Percentiles rank a stretch among this genome's conserved stretches.
These are phyloP conservation scores for Mollisiaceae sp. DNA, from an alignment of 2,329 filamentous ascomycete genomes.

Conservation along the genomic window DNA sequence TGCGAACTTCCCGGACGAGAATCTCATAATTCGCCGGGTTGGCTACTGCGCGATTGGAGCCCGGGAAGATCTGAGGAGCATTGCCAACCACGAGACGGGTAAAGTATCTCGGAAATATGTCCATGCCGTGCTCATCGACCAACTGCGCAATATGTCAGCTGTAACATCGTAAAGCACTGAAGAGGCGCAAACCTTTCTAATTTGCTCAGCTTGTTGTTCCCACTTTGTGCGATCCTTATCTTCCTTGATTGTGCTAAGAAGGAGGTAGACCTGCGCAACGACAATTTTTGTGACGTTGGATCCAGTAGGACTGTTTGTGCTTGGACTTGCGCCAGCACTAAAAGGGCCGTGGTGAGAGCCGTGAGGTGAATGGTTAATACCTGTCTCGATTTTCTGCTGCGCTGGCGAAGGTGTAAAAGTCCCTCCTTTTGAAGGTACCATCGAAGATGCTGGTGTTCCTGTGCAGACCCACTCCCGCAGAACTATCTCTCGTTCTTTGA, in stretches of 20 bases:
- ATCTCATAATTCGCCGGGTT: constrained; percentile 84
- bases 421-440: constrained; percentile 44
- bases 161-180: constrained; percentile 33
- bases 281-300: constrained; percentile 87
- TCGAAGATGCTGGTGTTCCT: constrained; percentile 44
- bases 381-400: constrained; percentile 44
- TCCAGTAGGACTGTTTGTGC: constrained; percentile 49
- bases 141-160: constrained; percentile 59
- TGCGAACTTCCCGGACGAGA: constrained; percentile 82
- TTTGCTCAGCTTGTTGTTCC: constrained; percentile 88
- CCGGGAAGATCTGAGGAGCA: constrained; percentile 88
- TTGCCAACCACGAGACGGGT: constrained; percentile 90
- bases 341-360: constrained; percentile 53
- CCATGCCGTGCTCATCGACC: constrained; percentile 98
- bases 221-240: constrained; percentile 91
- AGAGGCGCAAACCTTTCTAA: constrained; percentile 72
- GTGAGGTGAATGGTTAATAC: constrained; percentile 45
- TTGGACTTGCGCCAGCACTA: constrained; percentile 44
- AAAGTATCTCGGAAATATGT: constrained; percentile 96
- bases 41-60: constrained; percentile 72
- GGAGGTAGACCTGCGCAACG: constrained; percentile 91
- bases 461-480: constrained; percentile 43
- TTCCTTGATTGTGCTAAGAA: constrained; percentile 93
- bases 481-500: constrained; percentile 43
- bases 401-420: constrained; percentile 45